Base-by-base conservation (phyloP, 2,329 filamentous ascomycete genomes). In the Xylariaceae sp. region DNA sequence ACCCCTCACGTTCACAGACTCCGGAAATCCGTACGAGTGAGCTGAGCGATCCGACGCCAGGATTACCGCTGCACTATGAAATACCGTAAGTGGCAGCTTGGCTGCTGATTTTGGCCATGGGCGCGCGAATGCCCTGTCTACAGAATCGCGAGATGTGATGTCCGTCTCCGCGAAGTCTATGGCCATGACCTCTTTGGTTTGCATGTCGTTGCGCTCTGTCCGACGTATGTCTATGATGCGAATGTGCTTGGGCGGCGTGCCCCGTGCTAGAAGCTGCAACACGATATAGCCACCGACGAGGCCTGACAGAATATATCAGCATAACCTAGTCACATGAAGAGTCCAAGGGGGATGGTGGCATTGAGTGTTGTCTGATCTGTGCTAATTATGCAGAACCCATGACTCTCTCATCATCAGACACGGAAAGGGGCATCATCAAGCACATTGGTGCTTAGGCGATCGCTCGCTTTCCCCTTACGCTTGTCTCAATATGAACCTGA, bases 1-100 rank as follows among this genome's bases (percentile, higher is more conserved):
- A 7, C 82, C 82, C 7, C 66, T 68, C 23, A 82, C 73, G 61
- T 85, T 85, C 56, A 83, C 79, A 15, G 73, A 69, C 53, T 74
- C 74, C 56, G 75, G 75, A 30, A 77, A 75, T 23, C 73, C 68
- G 62, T 83, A 81, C 37, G 79, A 72, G 37, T 74, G 69, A 51
- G 68, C 66, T 53, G 75, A 73, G 5, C 82, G 77, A 57, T 84
- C 81, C 13, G 73, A 75, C 0, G 80, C 76, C 9, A 80, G 73
- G 59, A 85, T 83, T 4, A 77, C 73, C 1, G 82, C 82, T 2
- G 81, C 82, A 0, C 78, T 83, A 71, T 85, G 82, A 65, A 81
- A 83, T 11, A 85, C 81, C 0, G 81, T 83, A 23, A 85, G 70
- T 1, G 82, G 81, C 2, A 78, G 72, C 3, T 69, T 51, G 4